These are phyloP conservation scores for Salix koriyanagi DNA, from an alignment of 345 rosid species.

Conservation along the genomic window DNA sequence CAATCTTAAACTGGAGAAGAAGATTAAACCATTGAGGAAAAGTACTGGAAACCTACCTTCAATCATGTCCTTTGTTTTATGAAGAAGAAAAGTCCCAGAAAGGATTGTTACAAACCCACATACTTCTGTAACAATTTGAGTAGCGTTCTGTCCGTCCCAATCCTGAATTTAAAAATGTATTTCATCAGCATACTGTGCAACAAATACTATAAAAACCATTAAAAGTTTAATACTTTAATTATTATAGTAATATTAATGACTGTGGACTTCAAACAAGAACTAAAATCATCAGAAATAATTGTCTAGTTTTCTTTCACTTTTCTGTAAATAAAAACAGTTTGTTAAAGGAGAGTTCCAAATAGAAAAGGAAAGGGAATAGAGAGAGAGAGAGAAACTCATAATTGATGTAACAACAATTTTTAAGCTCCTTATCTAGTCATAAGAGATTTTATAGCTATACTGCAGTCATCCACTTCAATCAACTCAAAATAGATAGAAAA, in stretches of 20 bases:
- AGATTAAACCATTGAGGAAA: background rate
- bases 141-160: constrained; percentile 81
- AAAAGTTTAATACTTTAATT: background rate
- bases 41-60: constrained; percentile 43
- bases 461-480: background rate
- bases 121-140: constrained; percentile 72
- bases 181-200: background rate
- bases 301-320: background rate
- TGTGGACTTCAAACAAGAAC: background rate
- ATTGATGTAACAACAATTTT: background rate
- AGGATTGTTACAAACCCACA: constrained; percentile 84
- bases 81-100: constrained; percentile 82
- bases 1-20: constrained; percentile 8
- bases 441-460: background rate
- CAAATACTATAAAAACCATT: background rate
- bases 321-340: background rate
- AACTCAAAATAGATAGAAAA: background rate
- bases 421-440: background rate
- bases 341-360: background rate
- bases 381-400: background rate
- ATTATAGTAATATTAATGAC: background rate
- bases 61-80: constrained; percentile 74
- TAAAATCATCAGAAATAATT: background rate
- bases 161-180: constrained; percentile 39
- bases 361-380: background rate